These are phyloP conservation scores for Pseudophaeomoniella oleicola DNA, from an alignment of 2,329 filamentous ascomycete genomes.

Conservation along the genomic window DNA sequence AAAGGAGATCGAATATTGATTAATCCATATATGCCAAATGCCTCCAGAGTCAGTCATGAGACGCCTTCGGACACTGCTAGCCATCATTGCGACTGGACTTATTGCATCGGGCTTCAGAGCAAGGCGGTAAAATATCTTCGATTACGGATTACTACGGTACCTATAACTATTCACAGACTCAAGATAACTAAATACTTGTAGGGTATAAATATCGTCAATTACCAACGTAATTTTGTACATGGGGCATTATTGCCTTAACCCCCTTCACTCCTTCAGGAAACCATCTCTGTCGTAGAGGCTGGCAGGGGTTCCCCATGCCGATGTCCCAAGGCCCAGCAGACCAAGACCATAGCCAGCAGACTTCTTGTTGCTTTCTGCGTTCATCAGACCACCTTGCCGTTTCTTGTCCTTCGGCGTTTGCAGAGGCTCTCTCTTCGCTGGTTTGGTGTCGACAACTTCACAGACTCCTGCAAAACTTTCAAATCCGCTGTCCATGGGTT, in stretches of 20 bases:
- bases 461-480: background rate
- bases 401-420: slow-evolving; percentile 3
- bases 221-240: too few relatives aligned
- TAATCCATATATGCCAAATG: background rate
- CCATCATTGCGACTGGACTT: too few relatives aligned
- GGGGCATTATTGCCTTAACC: background rate
- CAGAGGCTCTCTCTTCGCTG: slow-evolving; percentile 4
- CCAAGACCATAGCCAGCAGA: slow-evolving; percentile 12
- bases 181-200: too few relatives aligned
- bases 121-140: too few relatives aligned
- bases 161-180: too few relatives aligned
- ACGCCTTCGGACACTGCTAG: too few relatives aligned
- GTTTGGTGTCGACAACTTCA: background rate
- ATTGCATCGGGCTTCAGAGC: too few relatives aligned
- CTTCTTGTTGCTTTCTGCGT: slow-evolving; percentile 9
- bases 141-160: too few relatives aligned
- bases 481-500: background rate
- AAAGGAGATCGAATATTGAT: background rate
- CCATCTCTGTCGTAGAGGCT: slow-evolving; percentile 32
- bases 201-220: too few relatives aligned
- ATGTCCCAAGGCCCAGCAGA: slow-evolving; percentile 13
- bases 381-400: slow-evolving; percentile 11
- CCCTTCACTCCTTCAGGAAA: slow-evolving; percentile 14
- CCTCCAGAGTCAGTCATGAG: too few relatives aligned
- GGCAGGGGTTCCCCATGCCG: slow-evolving; percentile 20